These are phyloP conservation scores for Alternaria panax DNA, from an alignment of 2,329 filamentous ascomycete genomes.

Conservation along the genomic window DNA sequence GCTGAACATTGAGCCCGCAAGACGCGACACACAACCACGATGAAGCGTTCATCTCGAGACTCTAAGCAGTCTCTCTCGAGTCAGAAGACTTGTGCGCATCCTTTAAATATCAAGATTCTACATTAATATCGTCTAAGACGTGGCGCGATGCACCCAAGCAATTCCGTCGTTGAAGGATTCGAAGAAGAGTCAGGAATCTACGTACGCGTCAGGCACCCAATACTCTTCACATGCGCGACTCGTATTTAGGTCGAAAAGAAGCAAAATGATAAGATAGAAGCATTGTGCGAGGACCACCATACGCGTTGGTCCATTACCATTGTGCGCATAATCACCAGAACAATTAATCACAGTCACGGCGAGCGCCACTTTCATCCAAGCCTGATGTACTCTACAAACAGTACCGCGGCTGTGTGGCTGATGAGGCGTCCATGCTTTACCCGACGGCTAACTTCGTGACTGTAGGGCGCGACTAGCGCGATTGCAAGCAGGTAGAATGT, in stretches of 20 bases:
- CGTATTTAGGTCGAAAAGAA: neutral
- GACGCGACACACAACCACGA: neutral
- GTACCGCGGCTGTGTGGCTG: neutral
- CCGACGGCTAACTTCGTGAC: neutral
- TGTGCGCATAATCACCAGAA: neutral
- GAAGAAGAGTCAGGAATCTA: neutral
- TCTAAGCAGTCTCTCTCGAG: neutral
- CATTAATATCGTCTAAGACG: neutral
- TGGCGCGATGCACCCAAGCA: neutral
- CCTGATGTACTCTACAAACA: neutral
- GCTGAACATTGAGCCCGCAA: constrained; percentile 7
- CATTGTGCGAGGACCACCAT: neutral
- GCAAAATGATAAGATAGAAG: neutral
- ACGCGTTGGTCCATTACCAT: neutral
- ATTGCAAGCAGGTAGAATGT: neutral
- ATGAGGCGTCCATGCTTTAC: neutral
- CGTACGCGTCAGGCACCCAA: neutral
- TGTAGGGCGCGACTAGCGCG: constrained; percentile 2
- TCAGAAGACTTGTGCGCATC: neutral
- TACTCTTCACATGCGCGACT: neutral
- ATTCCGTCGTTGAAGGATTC: neutral
- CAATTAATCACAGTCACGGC: neutral
- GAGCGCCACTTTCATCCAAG: neutral
- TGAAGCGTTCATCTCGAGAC: neutral
- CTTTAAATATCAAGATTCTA: neutral